These are phyloP conservation scores for Phytopythium chamaehyphon DNA, from an alignment of 352 stramenopile genomes.

Conservation along the genomic window DNA sequence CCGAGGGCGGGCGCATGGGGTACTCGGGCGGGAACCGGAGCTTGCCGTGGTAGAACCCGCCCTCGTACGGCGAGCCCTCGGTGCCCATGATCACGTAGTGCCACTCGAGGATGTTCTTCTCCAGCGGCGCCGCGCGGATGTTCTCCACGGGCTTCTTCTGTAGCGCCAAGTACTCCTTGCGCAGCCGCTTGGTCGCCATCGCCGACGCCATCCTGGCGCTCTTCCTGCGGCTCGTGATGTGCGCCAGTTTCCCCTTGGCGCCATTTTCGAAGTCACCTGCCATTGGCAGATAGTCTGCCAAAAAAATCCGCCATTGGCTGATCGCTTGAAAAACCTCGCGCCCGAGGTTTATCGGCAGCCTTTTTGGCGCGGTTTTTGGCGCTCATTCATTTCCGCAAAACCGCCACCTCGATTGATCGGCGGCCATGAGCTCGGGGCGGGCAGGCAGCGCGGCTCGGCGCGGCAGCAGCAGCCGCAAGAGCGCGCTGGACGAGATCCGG, in stretches of 20 bases:
- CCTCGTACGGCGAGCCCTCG: slow-evolving; percentile 66
- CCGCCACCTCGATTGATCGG: background rate
- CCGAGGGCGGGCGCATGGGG: slow-evolving; percentile 91
- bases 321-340: background rate
- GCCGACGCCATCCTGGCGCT: slow-evolving; percentile 57
- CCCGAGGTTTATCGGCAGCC: background rate
- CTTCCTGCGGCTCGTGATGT: background rate
- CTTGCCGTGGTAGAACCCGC: slow-evolving; percentile 89
- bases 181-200: slow-evolving; percentile 86
- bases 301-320: no score
- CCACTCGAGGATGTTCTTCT: slow-evolving; percentile 95
- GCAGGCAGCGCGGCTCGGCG: slow-evolving; percentile 24
- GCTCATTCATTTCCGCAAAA: background rate
- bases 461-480: slow-evolving; percentile 33
- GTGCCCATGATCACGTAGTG: slow-evolving; percentile 90
- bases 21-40: slow-evolving; percentile 93
- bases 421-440: slow-evolving; percentile 58
- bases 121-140: slow-evolving; percentile 81
- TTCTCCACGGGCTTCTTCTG: slow-evolving; percentile 86
- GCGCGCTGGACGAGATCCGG: slow-evolving; percentile 75
- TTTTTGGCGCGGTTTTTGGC: slow-evolving; percentile 10
- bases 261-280: no score
- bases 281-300: no score
- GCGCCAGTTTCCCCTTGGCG: no score
- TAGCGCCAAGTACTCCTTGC: slow-evolving; percentile 88